These are phyloP conservation scores for Cenchrus purpureus DNA, from an alignment of 176 grass and related monocot genomes.

Conservation along the genomic window DNA sequence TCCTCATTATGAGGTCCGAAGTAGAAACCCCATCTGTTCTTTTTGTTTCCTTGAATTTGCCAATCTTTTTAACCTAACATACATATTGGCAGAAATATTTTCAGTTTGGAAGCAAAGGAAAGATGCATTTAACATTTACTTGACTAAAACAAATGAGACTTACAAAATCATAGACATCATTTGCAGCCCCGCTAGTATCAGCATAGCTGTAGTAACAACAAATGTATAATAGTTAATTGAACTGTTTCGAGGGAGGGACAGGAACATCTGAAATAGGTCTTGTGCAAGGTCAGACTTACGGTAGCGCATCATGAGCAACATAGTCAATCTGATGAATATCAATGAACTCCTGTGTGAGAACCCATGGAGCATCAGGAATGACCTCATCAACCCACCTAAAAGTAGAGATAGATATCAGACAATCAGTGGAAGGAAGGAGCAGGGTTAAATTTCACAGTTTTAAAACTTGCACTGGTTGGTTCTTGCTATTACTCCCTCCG, in stretches of 20 bases:
- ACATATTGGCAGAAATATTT: not conserved
- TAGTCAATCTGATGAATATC: slow-evolving; percentile 89
- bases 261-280: not conserved
- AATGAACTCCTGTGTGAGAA: slow-evolving; percentile 86
- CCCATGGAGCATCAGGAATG: slow-evolving; percentile 97
- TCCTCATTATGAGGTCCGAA: slow-evolving; percentile 99
- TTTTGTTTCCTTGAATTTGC: slow-evolving; percentile 99
- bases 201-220: slow-evolving; percentile 67
- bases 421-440: not conserved
- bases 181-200: slow-evolving; percentile 81
- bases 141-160: slow-evolving; percentile 28
- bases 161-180: slow-evolving; percentile 98
- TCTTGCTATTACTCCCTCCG: not conserved
- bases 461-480: not conserved
- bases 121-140: not conserved
- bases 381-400: slow-evolving; percentile 97
- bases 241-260: not conserved
- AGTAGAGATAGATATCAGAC: slow-evolving; percentile 2
- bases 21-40: slow-evolving; percentile 89
- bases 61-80: slow-evolving; percentile 82
- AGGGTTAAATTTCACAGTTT: not conserved
- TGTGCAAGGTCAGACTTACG: slow-evolving; percentile 51
- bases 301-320: slow-evolving; percentile 87
- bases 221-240: not conserved
- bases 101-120: slow-evolving; percentile 21